Percentiles rank a stretch among this genome's conserved stretches.
Conservation (phyloP, 2,329 filamentous ascomycete species). For the Decorospora gaudefroyi region DNA sequence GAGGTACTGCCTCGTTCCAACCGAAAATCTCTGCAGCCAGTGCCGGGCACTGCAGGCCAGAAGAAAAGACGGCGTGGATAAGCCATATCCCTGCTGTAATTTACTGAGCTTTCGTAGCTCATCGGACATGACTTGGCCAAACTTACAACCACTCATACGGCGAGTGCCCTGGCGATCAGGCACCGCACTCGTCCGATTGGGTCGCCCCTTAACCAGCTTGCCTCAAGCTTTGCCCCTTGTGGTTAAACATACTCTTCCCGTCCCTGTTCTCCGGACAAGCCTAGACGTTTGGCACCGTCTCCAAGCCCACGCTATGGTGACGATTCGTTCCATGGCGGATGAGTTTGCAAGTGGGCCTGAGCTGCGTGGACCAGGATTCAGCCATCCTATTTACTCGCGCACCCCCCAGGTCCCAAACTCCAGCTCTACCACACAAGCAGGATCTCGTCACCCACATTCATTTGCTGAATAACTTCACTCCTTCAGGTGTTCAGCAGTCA, state of each 20-base stretch:
- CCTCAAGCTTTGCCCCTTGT: constrained; percentile 24
- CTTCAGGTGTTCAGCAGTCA: constrained; percentile 47
- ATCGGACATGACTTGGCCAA: constrained; percentile 28
- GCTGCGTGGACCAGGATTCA: constrained; percentile 31
- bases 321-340: constrained; percentile 42
- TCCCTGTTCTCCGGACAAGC: constrained; percentile 37
- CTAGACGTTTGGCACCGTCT: constrained; percentile 42
- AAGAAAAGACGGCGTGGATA: constrained; percentile 21
- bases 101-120: constrained; percentile 39
- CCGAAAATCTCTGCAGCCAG: constrained; percentile 30
- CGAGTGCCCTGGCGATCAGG: constrained; percentile 40
- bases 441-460: constrained; percentile 45
- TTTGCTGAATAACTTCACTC: constrained; percentile 51
- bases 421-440: constrained; percentile 43
- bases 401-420: constrained; percentile 38
- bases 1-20: constrained; percentile 19
- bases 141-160: constrained; percentile 32
- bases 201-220: constrained; percentile 25
- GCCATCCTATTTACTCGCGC: constrained; percentile 46
- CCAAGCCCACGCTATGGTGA: constrained; percentile 39
- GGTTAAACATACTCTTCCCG: constrained; percentile 31
- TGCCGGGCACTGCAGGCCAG: constrained; percentile 9
- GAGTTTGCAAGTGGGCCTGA: constrained; percentile 36
- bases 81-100: constrained; percentile 31
- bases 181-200: constrained; percentile 40